Evolutionary conservation across 352 stramenopile genomes (phyloP).

Genomic region (Lagenidium sp.): DNA sequence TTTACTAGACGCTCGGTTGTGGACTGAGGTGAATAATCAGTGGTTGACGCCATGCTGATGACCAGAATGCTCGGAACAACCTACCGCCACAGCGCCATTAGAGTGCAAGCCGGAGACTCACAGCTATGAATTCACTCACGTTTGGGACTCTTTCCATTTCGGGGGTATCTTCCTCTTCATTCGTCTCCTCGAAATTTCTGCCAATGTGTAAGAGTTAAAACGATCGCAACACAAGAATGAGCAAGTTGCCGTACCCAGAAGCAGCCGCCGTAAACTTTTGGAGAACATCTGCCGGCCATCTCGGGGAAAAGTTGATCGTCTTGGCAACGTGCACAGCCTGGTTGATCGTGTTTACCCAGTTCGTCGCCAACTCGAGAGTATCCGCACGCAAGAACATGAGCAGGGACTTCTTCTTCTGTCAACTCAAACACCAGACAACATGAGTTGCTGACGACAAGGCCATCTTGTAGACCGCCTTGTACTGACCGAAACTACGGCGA

Average conservation of each 20-base stretch:
- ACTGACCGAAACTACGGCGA: slow-evolving; percentile 61
- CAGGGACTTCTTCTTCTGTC: slow-evolving; percentile 67
- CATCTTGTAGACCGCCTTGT: background rate
- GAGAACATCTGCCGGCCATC: slow-evolving; percentile 63
- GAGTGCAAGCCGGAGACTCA: background rate
- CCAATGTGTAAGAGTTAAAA: background rate
- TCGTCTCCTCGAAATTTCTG: slow-evolving; percentile 12
- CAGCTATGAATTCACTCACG: slow-evolving; percentile 3
- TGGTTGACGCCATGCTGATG: slow-evolving; percentile 37
- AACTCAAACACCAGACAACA: background rate
- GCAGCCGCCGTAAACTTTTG: slow-evolving; percentile 65
- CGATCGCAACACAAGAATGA: background rate
- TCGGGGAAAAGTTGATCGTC: slow-evolving; percentile 42
- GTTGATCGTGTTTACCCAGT: slow-evolving; percentile 76
- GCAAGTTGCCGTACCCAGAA: slow-evolving; percentile 28
- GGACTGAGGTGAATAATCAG: slow-evolving; percentile 12
- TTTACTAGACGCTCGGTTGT: slow-evolving; percentile 44
- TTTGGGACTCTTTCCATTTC: background rate
- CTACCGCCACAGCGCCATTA: too few relatives aligned
- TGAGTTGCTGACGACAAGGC: slow-evolving; percentile 2
- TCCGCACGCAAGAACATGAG: slow-evolving; percentile 75
- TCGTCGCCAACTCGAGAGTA: slow-evolving; percentile 50
- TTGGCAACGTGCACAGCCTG: slow-evolving; percentile 69
- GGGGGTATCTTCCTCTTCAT: slow-evolving; percentile 3
- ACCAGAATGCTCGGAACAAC: slow-evolving; percentile 27